Conservation (phyloP, 805 yeast genomes). For the Myxozyma mucilagina region DNA sequence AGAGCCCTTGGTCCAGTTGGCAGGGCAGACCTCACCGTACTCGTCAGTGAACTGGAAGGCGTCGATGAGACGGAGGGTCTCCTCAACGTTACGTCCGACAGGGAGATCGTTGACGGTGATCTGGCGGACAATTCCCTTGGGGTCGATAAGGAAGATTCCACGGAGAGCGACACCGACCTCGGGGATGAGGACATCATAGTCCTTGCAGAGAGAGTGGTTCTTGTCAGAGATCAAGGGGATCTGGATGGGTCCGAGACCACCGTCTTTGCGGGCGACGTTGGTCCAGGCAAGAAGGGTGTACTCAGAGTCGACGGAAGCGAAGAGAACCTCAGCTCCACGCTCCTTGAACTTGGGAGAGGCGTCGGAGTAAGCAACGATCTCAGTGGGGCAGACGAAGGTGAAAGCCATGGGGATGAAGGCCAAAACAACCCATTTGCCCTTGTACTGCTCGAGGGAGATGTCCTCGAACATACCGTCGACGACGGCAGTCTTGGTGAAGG, state of each 20-base stretch:
- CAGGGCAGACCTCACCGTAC: slow-evolving; percentile 99
- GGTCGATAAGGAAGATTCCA: slow-evolving; percentile 98
- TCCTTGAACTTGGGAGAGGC: slow-evolving; percentile 87
- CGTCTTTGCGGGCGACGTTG: slow-evolving; percentile 91
- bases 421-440: slow-evolving; percentile 95
- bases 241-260: slow-evolving; percentile 95
- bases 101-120: slow-evolving; percentile 97
- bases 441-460: slow-evolving; percentile 88
- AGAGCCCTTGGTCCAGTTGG: slow-evolving; percentile 97
- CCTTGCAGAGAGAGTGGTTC: slow-evolving; percentile 90
- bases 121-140: slow-evolving; percentile 92
- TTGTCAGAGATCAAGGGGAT: slow-evolving; percentile 96
- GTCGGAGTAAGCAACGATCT: slow-evolving; percentile 97
- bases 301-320: slow-evolving; percentile 98
- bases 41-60: slow-evolving; percentile 99
- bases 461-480: slow-evolving; percentile 96
- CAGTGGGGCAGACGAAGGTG: slow-evolving; percentile 98
- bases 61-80: slow-evolving; percentile 94
- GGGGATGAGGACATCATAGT: slow-evolving; percentile 96
- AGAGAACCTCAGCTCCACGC: slow-evolving; percentile 83
- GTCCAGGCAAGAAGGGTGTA: slow-evolving; percentile 98
- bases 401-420: slow-evolving; percentile 98
- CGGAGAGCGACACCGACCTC: slow-evolving; percentile 97
- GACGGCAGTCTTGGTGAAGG: slow-evolving; percentile 95
- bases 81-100: slow-evolving; percentile 98